Percentiles rank a stretch among this genome's conserved stretches.
Conservation (phyloP, 768 basidiomycete species). For the Suillus ampliporus region DNA sequence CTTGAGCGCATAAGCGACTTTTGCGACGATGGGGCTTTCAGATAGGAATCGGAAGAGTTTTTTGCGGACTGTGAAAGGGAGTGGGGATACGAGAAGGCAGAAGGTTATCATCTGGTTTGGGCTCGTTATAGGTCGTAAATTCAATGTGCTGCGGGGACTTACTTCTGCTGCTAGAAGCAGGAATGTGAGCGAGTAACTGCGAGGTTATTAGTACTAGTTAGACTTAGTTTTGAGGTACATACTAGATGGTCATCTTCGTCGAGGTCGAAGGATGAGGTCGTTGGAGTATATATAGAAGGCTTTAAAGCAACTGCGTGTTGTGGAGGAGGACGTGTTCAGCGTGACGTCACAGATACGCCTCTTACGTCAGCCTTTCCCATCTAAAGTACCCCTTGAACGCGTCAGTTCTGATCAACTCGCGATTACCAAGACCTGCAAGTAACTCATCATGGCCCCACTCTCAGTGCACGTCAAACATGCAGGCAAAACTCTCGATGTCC, state of each 20-base stretch:
- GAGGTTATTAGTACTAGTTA: background rate
- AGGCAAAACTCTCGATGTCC: constrained; percentile 75
- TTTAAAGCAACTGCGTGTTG: constrained; percentile 6
- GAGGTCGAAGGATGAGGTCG: background rate
- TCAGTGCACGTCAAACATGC: constrained; percentile 90
- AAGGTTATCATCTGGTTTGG: constrained; percentile 76
- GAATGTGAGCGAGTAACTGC: constrained; percentile 81
- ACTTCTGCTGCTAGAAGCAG: constrained; percentile 80
- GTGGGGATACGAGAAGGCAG: constrained; percentile 80
- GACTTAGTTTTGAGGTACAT: constrained; percentile 21
- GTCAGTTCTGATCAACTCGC: constrained; percentile 13
- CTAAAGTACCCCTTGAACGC: constrained; percentile 16
- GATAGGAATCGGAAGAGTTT: constrained; percentile 73
- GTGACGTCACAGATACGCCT: constrained; percentile 32
- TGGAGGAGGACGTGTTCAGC: constrained; percentile 24
- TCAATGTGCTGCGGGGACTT: constrained; percentile 12
- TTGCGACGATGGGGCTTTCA: constrained; percentile 73
- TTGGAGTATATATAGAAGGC: background rate
- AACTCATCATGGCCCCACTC: constrained; percentile 63
- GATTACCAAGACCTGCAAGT: constrained; percentile 12
- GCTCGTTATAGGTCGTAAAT: background rate
- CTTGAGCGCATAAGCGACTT: constrained; percentile 89
- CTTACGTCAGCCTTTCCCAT: constrained; percentile 40
- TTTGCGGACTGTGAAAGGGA: constrained; percentile 80
- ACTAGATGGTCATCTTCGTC: constrained; percentile 56